phyloP scores from a whole-genome alignment of 2,329 filamentous ascomycete species.

The Pestalotiopsis sp. region DNA sequence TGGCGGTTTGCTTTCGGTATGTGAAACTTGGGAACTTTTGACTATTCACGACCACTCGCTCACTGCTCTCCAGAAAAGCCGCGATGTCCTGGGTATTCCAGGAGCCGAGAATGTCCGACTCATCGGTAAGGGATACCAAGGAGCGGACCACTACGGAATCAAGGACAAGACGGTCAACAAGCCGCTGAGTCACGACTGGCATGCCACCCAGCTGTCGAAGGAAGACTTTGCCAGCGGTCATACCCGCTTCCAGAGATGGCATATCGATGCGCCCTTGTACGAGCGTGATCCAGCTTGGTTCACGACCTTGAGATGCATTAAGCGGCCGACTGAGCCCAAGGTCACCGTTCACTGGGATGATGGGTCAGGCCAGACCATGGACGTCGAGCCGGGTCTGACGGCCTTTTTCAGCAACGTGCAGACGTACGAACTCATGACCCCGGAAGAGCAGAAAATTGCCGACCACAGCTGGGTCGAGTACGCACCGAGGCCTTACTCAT shows the following conservation, averaged over 20 bases:
- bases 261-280: slow-evolving; percentile 49
- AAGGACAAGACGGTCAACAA: slow-evolving; percentile 33
- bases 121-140: slow-evolving; percentile 47
- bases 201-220: slow-evolving; percentile 31
- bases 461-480: slow-evolving; percentile 49
- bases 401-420: slow-evolving; percentile 46
- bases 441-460: slow-evolving; percentile 40
- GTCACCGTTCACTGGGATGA: slow-evolving; percentile 44
- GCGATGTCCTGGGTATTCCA: slow-evolving; percentile 38
- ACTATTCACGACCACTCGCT: neutral
- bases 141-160: slow-evolving; percentile 44
- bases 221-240: slow-evolving; percentile 40
- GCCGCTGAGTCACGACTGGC: slow-evolving; percentile 38
- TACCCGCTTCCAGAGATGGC: slow-evolving; percentile 49
- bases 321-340: slow-evolving; percentile 31
- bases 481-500: slow-evolving; percentile 44
- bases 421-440: slow-evolving; percentile 40
- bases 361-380: slow-evolving; percentile 42
- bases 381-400: slow-evolving; percentile 41
- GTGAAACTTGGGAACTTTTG: slow-evolving; percentile 1
- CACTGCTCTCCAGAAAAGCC: slow-evolving; percentile 22
- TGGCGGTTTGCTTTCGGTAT: slow-evolving; percentile 39
- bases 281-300: slow-evolving; percentile 42
- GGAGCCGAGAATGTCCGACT: slow-evolving; percentile 45
- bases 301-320: slow-evolving; percentile 41